phyloP scores from a whole-genome alignment of 495 filamentous ascomycete genomes.

The Lindgomyces ingoldianus region DNA sequence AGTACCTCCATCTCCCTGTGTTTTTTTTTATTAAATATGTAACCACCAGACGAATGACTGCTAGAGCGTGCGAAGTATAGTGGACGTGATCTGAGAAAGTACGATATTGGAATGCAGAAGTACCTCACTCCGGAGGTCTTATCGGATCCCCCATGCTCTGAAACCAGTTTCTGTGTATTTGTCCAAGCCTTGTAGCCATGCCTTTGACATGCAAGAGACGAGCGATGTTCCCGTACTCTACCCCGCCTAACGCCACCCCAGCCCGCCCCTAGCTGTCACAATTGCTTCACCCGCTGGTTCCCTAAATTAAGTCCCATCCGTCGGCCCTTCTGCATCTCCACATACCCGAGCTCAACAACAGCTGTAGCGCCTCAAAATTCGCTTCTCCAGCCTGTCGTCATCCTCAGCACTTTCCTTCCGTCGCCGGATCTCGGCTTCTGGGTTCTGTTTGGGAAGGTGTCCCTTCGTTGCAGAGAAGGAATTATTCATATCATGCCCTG shows the following conservation, averaged over 20 bases:
- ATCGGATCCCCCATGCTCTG: background rate
- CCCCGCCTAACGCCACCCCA: conserved; percentile 15
- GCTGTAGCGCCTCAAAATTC: conserved; percentile 21
- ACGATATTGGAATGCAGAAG: no score
- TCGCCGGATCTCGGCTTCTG: background rate
- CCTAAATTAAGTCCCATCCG: conserved; percentile 2
- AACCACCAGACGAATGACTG: no score
- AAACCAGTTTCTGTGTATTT: background rate
- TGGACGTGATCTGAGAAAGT: no score
- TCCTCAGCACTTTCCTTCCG: background rate
- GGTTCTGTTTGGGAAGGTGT: background rate
- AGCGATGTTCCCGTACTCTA: background rate
- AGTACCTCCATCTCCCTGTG: background rate
- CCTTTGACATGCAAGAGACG: background rate
- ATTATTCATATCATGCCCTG: background rate
- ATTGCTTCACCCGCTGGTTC: conserved; percentile 11
- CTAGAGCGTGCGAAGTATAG: no score
- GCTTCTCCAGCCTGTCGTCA: background rate
- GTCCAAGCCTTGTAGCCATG: background rate
- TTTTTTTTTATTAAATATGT: no score
- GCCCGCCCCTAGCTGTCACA: conserved; percentile 1
- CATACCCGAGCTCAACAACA: conserved; percentile 20
- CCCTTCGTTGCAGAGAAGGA: background rate
- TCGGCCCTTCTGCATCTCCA: conserved; percentile 18
- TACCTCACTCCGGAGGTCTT: no score